Evolutionary conservation across 768 basidiomycete genomes (phyloP).

Genomic region (Leccinellum rugosiceps): DNA sequence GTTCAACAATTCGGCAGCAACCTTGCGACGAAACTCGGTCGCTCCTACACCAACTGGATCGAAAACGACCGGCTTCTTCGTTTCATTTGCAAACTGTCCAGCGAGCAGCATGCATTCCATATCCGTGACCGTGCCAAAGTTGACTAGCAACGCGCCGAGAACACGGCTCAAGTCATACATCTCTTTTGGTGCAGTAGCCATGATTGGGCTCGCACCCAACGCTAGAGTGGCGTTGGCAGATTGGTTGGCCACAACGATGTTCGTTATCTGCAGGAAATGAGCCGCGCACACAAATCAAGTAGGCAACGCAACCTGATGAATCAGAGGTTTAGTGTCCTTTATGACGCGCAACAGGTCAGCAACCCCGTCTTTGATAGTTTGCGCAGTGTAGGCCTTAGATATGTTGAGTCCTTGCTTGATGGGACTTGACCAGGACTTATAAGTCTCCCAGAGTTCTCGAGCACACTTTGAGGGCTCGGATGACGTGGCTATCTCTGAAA

Average conservation of each 20-base stretch:
- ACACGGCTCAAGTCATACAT: constrained; percentile 73
- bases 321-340: constrained; percentile 56
- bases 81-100: constrained; percentile 65
- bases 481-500: constrained; percentile 82
- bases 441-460: constrained; percentile 38
- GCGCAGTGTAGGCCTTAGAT: constrained; percentile 22
- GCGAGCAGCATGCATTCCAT: constrained; percentile 74
- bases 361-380: constrained; percentile 43
- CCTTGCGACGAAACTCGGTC: constrained; percentile 61
- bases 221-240: constrained; percentile 89
- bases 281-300: background rate
- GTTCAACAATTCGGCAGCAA: constrained; percentile 59
- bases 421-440: constrained; percentile 29
- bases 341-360: constrained; percentile 49
- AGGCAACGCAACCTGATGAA: constrained; percentile 64
- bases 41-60: constrained; percentile 94
- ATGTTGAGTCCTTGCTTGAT: background rate
- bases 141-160: constrained; percentile 71
- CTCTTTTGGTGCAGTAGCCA: constrained; percentile 83
- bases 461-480: constrained; percentile 52
- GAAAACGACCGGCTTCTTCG: constrained; percentile 75
- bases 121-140: constrained; percentile 79
- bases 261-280: constrained; percentile 64
- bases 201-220: constrained; percentile 87
- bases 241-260: constrained; percentile 84